Evolutionary conservation across 371 early-diverging fungal species (phyloP).

Genomic region (Rhizopus delemar): DNA sequence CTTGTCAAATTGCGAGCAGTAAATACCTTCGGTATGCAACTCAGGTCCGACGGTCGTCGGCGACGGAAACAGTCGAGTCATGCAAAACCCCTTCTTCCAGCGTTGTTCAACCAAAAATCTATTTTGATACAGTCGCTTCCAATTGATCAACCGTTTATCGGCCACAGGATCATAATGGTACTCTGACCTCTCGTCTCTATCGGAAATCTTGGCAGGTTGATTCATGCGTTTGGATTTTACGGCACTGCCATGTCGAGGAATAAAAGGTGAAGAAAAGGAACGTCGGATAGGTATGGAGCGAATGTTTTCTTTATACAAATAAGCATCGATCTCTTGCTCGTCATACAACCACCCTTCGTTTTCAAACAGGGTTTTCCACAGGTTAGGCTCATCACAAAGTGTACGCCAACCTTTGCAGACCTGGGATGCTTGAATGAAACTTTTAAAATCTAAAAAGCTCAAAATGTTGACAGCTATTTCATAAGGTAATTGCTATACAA

Average conservation of each 20-base stretch:
- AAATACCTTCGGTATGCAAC: constrained; percentile 91
- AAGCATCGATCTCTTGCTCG: constrained; percentile 44
- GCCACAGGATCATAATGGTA: constrained; percentile 44
- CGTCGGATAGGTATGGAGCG: constrained; percentile 15
- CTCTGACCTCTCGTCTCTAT: constrained; percentile 66
- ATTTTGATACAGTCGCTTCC: constrained; percentile 39
- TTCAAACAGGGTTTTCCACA: constrained; percentile 67
- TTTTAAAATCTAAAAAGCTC: constrained; percentile 47
- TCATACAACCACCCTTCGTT: constrained; percentile 58
- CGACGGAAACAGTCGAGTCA: constrained; percentile 39
- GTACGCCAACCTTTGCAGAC: constrained; percentile 68
- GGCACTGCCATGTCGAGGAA: constrained; percentile 62
- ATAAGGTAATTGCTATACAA: constrained; percentile 51
- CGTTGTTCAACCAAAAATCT: constrained; percentile 36
- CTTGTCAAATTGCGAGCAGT: constrained; percentile 90
- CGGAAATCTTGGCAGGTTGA: neutral
- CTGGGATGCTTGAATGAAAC: constrained; percentile 49
- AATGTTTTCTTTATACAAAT: constrained; percentile 29
- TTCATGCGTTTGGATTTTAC: constrained; percentile 49
- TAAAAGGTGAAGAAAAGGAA: constrained; percentile 48
- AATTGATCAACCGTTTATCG: constrained; percentile 38
- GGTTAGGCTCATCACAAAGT: constrained; percentile 56
- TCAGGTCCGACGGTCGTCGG: constrained; percentile 51
- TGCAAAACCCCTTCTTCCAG: constrained; percentile 43
- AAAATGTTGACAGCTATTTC: constrained; percentile 67